These are phyloP conservation scores for Solanum paucissectum DNA, from an alignment of 257 asterid species.

Conservation along the genomic window DNA sequence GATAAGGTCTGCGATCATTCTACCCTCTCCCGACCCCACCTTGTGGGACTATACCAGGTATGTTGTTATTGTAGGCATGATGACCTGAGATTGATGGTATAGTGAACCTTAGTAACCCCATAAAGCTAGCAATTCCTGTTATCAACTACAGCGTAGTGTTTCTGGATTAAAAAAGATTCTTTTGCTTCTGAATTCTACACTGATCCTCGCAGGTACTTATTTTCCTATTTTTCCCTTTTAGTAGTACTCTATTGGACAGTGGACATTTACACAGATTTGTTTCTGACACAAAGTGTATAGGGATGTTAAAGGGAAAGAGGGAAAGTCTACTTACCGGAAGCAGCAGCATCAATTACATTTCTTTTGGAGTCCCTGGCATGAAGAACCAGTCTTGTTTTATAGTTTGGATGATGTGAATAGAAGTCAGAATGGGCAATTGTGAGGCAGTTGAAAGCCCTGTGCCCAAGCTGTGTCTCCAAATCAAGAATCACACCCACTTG, in stretches of 20 bases:
- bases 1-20: not conserved
- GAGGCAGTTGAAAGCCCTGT: conserved; percentile 8
- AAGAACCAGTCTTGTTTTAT: conserved; percentile 16
- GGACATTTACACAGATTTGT: not conserved
- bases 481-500: conserved; percentile 24
- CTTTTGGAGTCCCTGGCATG: conserved; percentile 15
- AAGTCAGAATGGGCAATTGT: conserved; percentile 17
- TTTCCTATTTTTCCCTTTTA: not conserved
- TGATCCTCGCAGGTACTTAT: not conserved
- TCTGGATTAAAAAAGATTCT: not conserved
- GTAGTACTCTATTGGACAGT: not conserved
- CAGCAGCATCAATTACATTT: conserved; percentile 15
- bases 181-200: not conserved
- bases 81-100: not conserved
- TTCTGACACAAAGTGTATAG: not conserved
- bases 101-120: not conserved
- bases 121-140: not conserved
- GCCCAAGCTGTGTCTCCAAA: conserved; percentile 10
- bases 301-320: not conserved
- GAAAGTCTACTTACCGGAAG: conserved; percentile 5
- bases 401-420: conserved; percentile 7
- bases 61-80: not conserved
- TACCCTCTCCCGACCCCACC: not conserved
- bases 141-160: not conserved
- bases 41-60: not conserved